Percentiles rank a stretch among this genome's conserved stretches.
Evolutionary conservation across 306 rosid species (phyloP).

Genomic region (Senna tora): DNA sequence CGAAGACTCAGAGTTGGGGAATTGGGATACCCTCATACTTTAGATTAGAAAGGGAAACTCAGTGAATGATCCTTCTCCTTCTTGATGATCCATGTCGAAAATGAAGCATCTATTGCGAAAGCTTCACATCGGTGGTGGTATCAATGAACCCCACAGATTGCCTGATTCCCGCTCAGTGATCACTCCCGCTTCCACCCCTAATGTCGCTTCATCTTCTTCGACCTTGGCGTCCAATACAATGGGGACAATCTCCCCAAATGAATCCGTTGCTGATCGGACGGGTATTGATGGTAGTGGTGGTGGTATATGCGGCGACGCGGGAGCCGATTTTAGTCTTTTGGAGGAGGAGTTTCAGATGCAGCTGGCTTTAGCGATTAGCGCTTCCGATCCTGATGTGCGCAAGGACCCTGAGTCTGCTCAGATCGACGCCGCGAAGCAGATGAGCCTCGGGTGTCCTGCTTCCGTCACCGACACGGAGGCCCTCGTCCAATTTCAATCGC

Average conservation of each 20-base stretch:
- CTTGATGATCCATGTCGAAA: constrained; percentile 83
- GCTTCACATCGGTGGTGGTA: constrained; percentile 97
- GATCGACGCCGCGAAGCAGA: constrained; percentile 99
- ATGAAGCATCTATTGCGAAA: constrained; percentile 97
- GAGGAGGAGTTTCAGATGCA: constrained; percentile 98
- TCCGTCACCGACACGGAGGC: constrained; percentile 52
- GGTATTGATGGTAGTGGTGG: constrained; percentile 32
- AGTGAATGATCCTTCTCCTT: constrained; percentile 10
- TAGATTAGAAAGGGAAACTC: constrained; percentile 4
- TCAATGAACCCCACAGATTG: constrained; percentile 65
- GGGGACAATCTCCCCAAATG: constrained; percentile 48
- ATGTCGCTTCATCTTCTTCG: constrained; percentile 41
- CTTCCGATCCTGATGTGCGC: constrained; percentile 78
- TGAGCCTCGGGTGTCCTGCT: constrained; percentile 84
- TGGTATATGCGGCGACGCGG: constrained; percentile 35
- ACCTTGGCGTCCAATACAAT: constrained; percentile 50
- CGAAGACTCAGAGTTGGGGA: background rate
- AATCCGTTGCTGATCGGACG: constrained; percentile 53
- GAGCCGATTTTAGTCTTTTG: constrained; percentile 68
- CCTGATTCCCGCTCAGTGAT: constrained; percentile 41
- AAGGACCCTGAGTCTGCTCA: constrained; percentile 87
- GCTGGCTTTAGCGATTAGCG: constrained; percentile 94
- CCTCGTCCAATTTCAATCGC: constrained; percentile 70
- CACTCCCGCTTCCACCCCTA: constrained; percentile 43
- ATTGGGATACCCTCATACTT: background rate